These are phyloP conservation scores for Plasmodiophora brassicae DNA, from an alignment of 208 protist species.

Conservation along the genomic window DNA sequence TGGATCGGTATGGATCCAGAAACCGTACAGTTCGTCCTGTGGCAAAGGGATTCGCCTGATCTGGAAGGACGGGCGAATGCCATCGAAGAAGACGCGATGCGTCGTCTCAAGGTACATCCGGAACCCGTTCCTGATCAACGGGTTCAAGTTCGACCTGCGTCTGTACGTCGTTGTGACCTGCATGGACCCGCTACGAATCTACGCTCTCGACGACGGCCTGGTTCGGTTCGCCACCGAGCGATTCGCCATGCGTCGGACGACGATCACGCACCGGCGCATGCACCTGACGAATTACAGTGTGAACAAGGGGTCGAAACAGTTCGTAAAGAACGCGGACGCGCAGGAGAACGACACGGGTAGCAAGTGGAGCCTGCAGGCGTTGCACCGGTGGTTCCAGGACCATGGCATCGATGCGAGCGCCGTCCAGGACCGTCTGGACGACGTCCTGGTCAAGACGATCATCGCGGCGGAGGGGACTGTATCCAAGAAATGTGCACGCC, in stretches of 20 bases:
- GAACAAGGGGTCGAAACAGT: conserved; percentile 47
- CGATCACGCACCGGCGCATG: conserved; percentile 27
- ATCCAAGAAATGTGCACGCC: conserved; percentile 25
- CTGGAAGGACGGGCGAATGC: not conserved
- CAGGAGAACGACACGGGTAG: conserved; percentile 23
- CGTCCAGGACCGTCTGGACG: conserved; percentile 9
- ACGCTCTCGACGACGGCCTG: conserved; percentile 41
- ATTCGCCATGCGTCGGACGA: not conserved
- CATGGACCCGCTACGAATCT: conserved; percentile 49
- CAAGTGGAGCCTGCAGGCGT: conserved; percentile 50
- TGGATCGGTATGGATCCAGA: not conserved
- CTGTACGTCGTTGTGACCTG: conserved; percentile 52
- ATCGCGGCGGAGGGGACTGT: conserved; percentile 40
- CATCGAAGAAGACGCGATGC: not conserved
- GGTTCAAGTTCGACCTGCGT: conserved; percentile 54
- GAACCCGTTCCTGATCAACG: conserved; percentile 37
- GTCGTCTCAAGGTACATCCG: conserved; percentile 1
- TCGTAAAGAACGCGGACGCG: not conserved
- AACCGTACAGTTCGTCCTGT: conserved; percentile 5
- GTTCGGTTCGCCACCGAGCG: conserved; percentile 46
- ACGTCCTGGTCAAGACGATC: conserved; percentile 34
- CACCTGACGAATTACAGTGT: conserved; percentile 55
- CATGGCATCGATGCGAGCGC: not conserved
- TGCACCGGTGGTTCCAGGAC: not conserved
- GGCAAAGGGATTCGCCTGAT: conserved; percentile 1